Evolutionary conservation across 176 grass and related monocot genomes (phyloP), one percentile per base, ranked within the genome.

Genomic region (Triticum aestivum): DNA sequence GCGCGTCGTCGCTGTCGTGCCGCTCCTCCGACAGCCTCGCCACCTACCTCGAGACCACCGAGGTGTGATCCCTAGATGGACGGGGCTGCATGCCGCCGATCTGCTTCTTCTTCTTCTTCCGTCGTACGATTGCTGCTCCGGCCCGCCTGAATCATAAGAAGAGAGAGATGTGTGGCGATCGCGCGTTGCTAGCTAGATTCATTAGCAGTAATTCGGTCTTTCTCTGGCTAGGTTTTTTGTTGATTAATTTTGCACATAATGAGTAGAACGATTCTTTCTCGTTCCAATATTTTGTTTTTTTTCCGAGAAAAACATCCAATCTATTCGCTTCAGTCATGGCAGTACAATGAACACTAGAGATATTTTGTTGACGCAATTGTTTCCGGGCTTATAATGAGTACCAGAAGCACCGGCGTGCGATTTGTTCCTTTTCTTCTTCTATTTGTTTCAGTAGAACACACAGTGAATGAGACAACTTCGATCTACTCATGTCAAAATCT

Each of bases 1-100:
- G 84, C 20, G 78, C 65, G 3, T 85, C 88, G 21, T 86, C 79
- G 7, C 83, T 90, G 0, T 90, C 83, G 0, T 82, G 63, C 83
- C 61, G 83, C 5, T 82, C 83, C 11, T 77, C 69, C 45, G 69
- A 33, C 20, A 62, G 51, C 73, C 26, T 66, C 67, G 66, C 82
- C 42, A 59, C 68, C 56, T 39, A 64, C 73, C 58, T 64, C 65
- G 80, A 79, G 82, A 37, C 77, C 24, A 32, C 73, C 8, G 73
- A 76, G 24, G 73, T 51, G 13, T 23, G 7, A 61, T 61, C 20
- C 24, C 24, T 24, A 24, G 3, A 51, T 10, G 58, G 18, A 61
- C 1, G 39, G 18, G 3, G 51, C 51, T 56, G 52, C 52, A 56
- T 20, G 52, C 17, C 17, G 52, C 0, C 52, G 18, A 58, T 58